Conservation (phyloP, 1,284 basidiomycete species). For the Cutaneotrichosporon sp. region DNA sequence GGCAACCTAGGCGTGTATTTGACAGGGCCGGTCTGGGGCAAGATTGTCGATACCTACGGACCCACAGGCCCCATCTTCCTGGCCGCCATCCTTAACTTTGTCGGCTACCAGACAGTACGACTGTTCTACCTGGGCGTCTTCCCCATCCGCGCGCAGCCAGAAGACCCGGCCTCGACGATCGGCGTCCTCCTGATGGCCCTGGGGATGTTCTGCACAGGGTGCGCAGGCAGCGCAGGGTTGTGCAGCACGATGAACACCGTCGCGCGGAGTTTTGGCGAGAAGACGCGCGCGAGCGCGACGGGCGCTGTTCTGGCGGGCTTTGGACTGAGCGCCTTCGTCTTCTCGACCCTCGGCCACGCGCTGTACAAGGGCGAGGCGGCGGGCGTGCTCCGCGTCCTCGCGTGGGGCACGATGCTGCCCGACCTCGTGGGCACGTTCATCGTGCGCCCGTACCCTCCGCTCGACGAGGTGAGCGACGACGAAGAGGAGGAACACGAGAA, state of each 20-base stretch:
- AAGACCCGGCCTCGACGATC: conserved; percentile 16
- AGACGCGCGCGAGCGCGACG: conserved; percentile 60
- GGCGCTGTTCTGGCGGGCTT: conserved; percentile 75
- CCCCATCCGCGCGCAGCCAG: conserved; percentile 18
- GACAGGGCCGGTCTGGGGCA: conserved; percentile 54
- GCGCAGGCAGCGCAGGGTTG: conserved; percentile 44
- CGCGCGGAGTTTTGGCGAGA: conserved; percentile 47
- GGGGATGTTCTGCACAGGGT: conserved; percentile 44
- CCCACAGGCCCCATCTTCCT: conserved; percentile 54
- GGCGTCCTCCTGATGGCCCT: conserved; percentile 33
- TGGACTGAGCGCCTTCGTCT: conserved; percentile 73
- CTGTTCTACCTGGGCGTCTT: conserved; percentile 55
- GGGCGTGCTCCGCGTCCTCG: conserved; percentile 63
- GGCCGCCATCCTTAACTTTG: conserved; percentile 55
- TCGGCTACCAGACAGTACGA: conserved; percentile 64
- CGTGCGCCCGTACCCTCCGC: conserved; percentile 57
- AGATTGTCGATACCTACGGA: conserved; percentile 61
- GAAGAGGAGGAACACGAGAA: conserved; percentile 11
- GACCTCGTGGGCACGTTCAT: conserved; percentile 64
- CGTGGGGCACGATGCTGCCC: conserved; percentile 63
- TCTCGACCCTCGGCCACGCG: conserved; percentile 62
- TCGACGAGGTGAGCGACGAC: conserved; percentile 17
- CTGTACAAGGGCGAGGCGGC: conserved; percentile 67
- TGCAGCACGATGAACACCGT: conserved; percentile 44
- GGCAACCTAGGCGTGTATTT: conserved; percentile 47